Percentiles rank a stretch among this genome's conserved stretches.
Conservation (phyloP, 257 asterid species). For the Salvia miltiorrhiza region DNA sequence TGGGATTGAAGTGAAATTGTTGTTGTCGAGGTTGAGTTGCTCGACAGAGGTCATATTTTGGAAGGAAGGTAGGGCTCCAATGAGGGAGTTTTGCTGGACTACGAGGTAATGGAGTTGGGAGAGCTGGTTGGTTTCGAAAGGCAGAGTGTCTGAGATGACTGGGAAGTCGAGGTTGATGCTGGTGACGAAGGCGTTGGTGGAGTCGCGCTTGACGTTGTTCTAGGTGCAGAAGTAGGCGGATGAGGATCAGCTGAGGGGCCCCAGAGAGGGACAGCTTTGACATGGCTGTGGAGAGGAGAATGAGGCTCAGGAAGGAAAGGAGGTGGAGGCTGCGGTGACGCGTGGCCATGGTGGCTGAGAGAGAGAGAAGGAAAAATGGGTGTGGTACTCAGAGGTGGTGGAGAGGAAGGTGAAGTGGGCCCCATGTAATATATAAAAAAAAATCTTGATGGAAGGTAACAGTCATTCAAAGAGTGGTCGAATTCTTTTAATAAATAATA, state of each 20-base stretch:
- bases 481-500: too few species aligned
- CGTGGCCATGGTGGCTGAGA: slow-evolving; percentile 37
- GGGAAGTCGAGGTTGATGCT: slow-evolving; percentile 50
- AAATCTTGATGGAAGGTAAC: too few species aligned
- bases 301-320: slow-evolving; percentile 22
- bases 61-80: slow-evolving; percentile 72
- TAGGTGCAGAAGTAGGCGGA: slow-evolving; percentile 54
- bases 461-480: too few species aligned
- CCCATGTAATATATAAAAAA: too few species aligned
- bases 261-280: slow-evolving; percentile 51
- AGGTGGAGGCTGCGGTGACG: slow-evolving; percentile 28
- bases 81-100: slow-evolving; percentile 54
- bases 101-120: slow-evolving; percentile 52
- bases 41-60: slow-evolving; percentile 56
- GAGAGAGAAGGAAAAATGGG: slow-evolving; percentile 41
- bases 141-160: slow-evolving; percentile 60
- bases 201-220: slow-evolving; percentile 58
- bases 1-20: slow-evolving; percentile 44
- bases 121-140: slow-evolving; percentile 56
- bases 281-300: slow-evolving; percentile 50
- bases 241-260: slow-evolving; percentile 62
- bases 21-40: slow-evolving; percentile 47
- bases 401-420: slow-evolving; percentile 61
- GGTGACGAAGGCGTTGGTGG: slow-evolving; percentile 39
- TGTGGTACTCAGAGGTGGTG: slow-evolving; percentile 81